phyloP scores from a whole-genome alignment of 2,329 filamentous ascomycete species.

The Gremmenia infestans region DNA sequence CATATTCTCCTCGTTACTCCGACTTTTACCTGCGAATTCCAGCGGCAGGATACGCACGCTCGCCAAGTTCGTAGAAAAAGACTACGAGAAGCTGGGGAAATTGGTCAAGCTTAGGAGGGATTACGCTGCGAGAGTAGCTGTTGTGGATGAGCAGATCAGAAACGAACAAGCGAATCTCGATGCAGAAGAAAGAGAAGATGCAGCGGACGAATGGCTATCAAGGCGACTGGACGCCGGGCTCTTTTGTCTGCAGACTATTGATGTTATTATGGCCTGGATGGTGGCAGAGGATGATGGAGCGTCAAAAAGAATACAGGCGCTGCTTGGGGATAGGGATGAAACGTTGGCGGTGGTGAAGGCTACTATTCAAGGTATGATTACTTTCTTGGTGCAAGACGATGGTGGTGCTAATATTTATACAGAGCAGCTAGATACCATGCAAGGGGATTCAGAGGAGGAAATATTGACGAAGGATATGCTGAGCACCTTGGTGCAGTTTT shows the following conservation, averaged over 20 bases:
- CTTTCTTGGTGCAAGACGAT: background rate
- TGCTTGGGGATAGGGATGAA: conserved; percentile 66
- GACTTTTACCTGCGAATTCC: conserved; percentile 72
- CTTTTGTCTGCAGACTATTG: conserved; percentile 76
- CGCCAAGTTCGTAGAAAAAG: conserved; percentile 93
- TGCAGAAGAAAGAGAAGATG: conserved; percentile 55
- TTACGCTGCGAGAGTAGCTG: conserved; percentile 58
- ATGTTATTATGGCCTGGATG: conserved; percentile 85
- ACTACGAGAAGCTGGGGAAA: conserved; percentile 78
- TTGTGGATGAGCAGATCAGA: conserved; percentile 59
- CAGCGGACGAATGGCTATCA: conserved; percentile 68
- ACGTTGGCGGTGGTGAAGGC: conserved; percentile 55
- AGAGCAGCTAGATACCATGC: conserved; percentile 59
- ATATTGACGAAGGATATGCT: conserved; percentile 59
- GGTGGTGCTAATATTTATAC: conserved; percentile 15
- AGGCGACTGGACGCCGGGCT: conserved; percentile 77
- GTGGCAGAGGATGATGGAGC: conserved; percentile 82
- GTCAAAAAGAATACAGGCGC: conserved; percentile 53
- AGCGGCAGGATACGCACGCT: conserved; percentile 75
- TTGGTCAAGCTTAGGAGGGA: conserved; percentile 67
- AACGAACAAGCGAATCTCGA: conserved; percentile 49
- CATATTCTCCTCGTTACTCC: conserved; percentile 78
- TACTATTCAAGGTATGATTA: conserved; percentile 57
- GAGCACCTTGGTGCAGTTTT: conserved; percentile 49
- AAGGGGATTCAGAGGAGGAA: conserved; percentile 48